These are phyloP conservation scores for Apiospora hydei DNA, from an alignment of 2,329 filamentous ascomycete species.

Conservation along the genomic window DNA sequence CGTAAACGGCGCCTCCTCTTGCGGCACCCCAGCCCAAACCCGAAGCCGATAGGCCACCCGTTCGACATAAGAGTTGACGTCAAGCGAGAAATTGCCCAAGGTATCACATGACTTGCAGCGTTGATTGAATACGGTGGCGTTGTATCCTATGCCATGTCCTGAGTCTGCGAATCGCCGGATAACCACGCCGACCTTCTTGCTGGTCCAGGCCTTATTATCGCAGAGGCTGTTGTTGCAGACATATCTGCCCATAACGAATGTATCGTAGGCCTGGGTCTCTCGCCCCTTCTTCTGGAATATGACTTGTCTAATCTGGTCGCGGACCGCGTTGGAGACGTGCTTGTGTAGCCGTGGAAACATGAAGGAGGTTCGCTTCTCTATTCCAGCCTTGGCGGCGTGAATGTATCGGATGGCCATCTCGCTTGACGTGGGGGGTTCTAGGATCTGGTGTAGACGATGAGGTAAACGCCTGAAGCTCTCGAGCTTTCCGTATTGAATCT, in stretches of 20 bases:
- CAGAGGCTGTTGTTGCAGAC: not conserved
- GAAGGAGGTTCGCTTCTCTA: no score
- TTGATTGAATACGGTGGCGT: constrained; percentile 37
- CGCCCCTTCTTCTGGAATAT: not conserved
- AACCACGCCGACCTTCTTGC: constrained; percentile 30
- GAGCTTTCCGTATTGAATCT: no score
- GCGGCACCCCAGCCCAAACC: constrained; percentile 34
- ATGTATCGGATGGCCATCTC: no score
- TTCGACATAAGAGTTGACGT: constrained; percentile 36
- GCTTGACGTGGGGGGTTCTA: no score
- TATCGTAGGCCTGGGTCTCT: not conserved
- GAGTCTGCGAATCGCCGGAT: constrained; percentile 31
- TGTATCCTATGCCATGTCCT: constrained; percentile 30
- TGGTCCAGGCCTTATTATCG: constrained; percentile 25
- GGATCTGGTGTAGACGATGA: no score
- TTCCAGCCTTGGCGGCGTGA: no score
- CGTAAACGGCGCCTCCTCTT: not conserved
- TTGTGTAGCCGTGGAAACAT: no score
- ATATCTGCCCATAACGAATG: not conserved
- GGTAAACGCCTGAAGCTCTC: no score
- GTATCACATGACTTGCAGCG: constrained; percentile 33
- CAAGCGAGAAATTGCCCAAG: constrained; percentile 31
- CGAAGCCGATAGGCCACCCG: constrained; percentile 38
- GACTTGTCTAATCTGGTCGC: not conserved
- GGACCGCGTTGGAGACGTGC: not conserved